Conservation (phyloP, 306 rosid genomes). For the Dryas octopetala region DNA sequence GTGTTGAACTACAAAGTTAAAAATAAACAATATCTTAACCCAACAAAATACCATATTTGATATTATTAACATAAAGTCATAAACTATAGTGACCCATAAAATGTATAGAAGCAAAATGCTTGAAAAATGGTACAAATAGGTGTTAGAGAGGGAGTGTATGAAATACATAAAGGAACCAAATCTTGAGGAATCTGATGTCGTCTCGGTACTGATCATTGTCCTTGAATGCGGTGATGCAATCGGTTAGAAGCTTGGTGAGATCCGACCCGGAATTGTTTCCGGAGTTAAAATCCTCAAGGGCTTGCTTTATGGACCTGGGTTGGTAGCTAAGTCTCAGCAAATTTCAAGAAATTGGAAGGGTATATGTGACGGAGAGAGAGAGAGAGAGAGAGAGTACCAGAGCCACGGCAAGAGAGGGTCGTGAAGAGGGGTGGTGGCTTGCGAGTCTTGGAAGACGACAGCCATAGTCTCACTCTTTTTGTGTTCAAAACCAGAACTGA, state of each 20-base stretch:
- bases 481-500: too few relatives aligned
- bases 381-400: conserved; percentile 32
- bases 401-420: conserved; percentile 70
- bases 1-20: not conserved
- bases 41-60: too few relatives aligned
- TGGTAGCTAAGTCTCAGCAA: not conserved
- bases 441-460: conserved; percentile 22
- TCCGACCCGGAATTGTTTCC: conserved; percentile 22
- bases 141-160: not conserved
- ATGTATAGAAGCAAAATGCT: not conserved
- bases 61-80: not conserved
- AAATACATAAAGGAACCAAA: conserved; percentile 73
- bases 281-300: conserved; percentile 45
- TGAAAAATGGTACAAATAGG: not conserved
- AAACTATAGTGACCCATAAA: not conserved
- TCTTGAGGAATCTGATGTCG: conserved; percentile 76
- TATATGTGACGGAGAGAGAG: not conserved
- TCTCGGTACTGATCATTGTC: conserved; percentile 47
- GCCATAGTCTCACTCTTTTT: conserved; percentile 27
- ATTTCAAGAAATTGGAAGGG: conserved; percentile 3
- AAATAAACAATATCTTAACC: too few relatives aligned
- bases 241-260: conserved; percentile 43
- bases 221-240: conserved; percentile 59
- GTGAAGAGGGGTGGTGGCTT: conserved; percentile 15
- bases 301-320: conserved; percentile 53